phyloP scores from a whole-genome alignment of 495 filamentous ascomycete genomes.

The Choiromyces venosus region DNA sequence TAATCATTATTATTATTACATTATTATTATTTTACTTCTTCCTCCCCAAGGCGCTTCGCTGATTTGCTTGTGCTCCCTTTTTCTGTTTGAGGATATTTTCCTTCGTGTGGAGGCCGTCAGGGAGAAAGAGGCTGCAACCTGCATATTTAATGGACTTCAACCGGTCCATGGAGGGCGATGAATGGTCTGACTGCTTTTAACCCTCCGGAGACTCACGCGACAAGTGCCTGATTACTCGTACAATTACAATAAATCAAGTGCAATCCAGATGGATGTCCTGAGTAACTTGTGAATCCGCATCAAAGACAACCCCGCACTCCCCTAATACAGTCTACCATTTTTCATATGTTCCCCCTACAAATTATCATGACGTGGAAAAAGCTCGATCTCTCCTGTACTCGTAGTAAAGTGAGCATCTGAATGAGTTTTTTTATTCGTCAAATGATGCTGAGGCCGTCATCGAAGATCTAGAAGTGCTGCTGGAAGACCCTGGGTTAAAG shows the following conservation, averaged over 20 bases:
- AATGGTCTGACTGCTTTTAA: neutral
- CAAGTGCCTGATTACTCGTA: neutral
- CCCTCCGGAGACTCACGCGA: neutral
- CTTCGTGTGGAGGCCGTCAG: neutral
- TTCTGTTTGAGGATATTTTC: neutral
- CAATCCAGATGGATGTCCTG: neutral
- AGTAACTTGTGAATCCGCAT: neutral
- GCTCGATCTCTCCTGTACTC: neutral
- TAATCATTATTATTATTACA: neutral
- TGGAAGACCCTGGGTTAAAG: neutral
- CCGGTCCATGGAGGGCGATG: neutral
- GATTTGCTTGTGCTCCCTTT: neutral
- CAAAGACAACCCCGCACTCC: neutral
- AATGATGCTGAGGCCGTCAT: neutral
- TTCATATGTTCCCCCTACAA: neutral
- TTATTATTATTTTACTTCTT: neutral
- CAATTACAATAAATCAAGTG: neutral
- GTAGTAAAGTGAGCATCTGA: neutral
- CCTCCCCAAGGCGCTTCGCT: neutral
- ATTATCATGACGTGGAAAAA: neutral
- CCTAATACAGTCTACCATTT: too few species aligned
- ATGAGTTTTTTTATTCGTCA: neutral
- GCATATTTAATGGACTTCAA: neutral
- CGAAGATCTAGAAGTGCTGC: neutral
- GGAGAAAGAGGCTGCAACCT: neutral